Base-by-base conservation (phyloP, 306 rosid genomes). In the Argentina anserina region DNA sequence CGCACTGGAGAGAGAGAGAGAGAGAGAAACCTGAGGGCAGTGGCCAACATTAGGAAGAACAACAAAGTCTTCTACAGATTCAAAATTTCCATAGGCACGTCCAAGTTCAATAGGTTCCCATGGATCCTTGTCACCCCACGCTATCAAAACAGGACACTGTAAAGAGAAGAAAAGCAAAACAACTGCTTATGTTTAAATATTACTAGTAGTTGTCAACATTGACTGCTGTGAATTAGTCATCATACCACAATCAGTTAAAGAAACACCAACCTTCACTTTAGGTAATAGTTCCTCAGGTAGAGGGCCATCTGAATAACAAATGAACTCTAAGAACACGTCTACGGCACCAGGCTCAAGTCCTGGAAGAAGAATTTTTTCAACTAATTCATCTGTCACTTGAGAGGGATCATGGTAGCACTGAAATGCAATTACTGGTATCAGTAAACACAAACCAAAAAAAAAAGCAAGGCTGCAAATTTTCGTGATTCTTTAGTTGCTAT, bases 41-140 rank as follows among this genome's bases (percentile, higher is more conserved):
- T 93, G 98, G n/a, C 98, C 97, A 78, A 89, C 97, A 76, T 89
- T 85, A 52, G 97, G 96, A 69, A 90, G 87, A 79, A 86, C 92
- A 71, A 93, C 64, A 21, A 90, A 93, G 77, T 87, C 96, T 86
- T 93, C 94, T 11, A 93, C 98, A 69, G 94, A 82, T 73, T 86
- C 90, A 69, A 90, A 90, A 46, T 81, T 83, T 68, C 67, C 21
- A 33, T 74, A 93, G 70, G 75, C 84, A 81, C 90, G 75, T 79
- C 98, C 98, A 68, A 89, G 83, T 62, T 90, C 92, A 50, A 93
- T 75, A 46, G 98, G 97, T 83, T 93, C 98, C 98, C 98, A 93
- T 25, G 98, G 98, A 85, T 93, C 98, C 85, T 90, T 93, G 83
- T 91, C 98, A 71, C 98, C 98, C 98, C 98, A 93, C 42, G 80